phyloP scores from a whole-genome alignment of 306 rosid genomes.

The Pyrus pyrifolia region DNA sequence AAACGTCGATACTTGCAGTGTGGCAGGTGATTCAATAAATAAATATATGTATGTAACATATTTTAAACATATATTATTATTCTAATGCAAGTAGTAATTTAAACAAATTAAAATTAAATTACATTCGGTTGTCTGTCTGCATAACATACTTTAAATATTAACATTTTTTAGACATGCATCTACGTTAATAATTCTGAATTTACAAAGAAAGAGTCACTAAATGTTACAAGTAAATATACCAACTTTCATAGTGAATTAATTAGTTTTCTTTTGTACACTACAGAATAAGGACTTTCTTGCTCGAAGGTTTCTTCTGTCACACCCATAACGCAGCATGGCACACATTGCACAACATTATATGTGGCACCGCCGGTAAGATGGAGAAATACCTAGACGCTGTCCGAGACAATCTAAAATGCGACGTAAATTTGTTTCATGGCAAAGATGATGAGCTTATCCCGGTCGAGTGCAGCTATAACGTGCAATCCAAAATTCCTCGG shows the following conservation, averaged over 20 bases:
- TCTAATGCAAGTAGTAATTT: not conserved
- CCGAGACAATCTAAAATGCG: constrained; percentile 42
- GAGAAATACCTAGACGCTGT: constrained; percentile 52
- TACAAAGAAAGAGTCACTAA: not conserved
- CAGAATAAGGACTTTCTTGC: constrained; percentile 71
- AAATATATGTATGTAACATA: not conserved
- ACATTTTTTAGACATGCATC: not conserved
- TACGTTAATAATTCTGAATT: not conserved
- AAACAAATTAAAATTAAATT: no score
- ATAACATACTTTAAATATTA: not conserved
- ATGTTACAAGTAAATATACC: not conserved
- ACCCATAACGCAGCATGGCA: constrained; percentile 99
- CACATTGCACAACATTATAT: constrained; percentile 84
- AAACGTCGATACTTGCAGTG: not conserved
- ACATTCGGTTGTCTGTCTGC: not conserved
- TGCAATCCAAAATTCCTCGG: constrained; percentile 49
- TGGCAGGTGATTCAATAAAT: not conserved
- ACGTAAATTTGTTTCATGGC: constrained; percentile 72
- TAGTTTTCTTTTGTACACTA: not conserved
- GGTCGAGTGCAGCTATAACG: constrained; percentile 62
- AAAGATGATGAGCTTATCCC: constrained; percentile 73
- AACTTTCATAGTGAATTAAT: not conserved
- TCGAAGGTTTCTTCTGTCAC: constrained; percentile 92
- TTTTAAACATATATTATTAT: no score
- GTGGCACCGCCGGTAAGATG: constrained; percentile 66